Evolutionary conservation across 768 basidiomycete genomes (phyloP).

Genomic region (Asterophora lycoperdoides): DNA sequence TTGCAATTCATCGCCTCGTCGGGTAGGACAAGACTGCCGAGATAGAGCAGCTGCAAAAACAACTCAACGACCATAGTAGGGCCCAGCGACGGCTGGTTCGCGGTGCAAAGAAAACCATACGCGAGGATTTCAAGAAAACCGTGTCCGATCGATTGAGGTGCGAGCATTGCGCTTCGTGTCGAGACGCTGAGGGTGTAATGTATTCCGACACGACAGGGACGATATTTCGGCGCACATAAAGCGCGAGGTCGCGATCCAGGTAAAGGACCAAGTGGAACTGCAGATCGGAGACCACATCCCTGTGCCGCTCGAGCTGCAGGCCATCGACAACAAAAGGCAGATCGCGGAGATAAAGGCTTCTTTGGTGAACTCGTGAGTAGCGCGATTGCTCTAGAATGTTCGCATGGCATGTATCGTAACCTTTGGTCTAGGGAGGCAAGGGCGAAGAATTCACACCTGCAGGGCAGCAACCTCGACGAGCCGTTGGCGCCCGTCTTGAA

Average conservation of each 20-base stretch:
- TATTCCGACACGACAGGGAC: slow-evolving; percentile 1
- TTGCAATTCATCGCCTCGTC: background rate
- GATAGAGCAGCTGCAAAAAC: slow-evolving; percentile 17
- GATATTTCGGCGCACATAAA: slow-evolving; percentile 35
- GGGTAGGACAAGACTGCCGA: slow-evolving; percentile 13
- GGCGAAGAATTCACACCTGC: slow-evolving; percentile 41
- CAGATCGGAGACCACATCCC: slow-evolving; percentile 49
- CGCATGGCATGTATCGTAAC: background rate
- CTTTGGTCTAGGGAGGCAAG: slow-evolving; percentile 39
- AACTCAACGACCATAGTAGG: slow-evolving; percentile 15
- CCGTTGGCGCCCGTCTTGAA: slow-evolving; percentile 43
- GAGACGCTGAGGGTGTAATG: background rate
- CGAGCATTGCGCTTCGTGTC: slow-evolving; percentile 6
- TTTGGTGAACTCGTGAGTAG: slow-evolving; percentile 50
- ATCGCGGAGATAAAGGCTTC: slow-evolving; percentile 42
- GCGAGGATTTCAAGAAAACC: slow-evolving; percentile 19
- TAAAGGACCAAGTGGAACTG: slow-evolving; percentile 40
- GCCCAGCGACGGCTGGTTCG: slow-evolving; percentile 19
- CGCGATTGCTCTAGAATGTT: background rate
- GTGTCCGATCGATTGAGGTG: slow-evolving; percentile 29
- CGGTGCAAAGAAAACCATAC: slow-evolving; percentile 24
- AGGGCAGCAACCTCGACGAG: slow-evolving; percentile 38
- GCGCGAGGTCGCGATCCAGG: slow-evolving; percentile 39
- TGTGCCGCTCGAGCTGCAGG: slow-evolving; percentile 41
- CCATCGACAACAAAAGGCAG: slow-evolving; percentile 37